phyloP scores from a whole-genome alignment of 441 rosid genomes.

The Breynia disticha region DNA sequence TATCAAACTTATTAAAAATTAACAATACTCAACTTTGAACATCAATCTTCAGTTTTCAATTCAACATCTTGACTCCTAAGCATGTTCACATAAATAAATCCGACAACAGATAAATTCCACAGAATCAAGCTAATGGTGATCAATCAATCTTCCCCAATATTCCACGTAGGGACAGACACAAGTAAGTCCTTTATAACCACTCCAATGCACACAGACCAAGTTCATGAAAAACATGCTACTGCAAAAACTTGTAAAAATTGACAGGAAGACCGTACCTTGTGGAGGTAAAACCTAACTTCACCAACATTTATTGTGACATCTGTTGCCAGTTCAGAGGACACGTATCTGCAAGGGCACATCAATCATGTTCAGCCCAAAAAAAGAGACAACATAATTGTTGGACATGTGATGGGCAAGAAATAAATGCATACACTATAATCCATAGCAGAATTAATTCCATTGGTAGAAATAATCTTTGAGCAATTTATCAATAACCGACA shows the following conservation, averaged over 20 bases:
- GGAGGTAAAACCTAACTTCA: constrained; percentile 76
- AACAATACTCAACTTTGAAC: too few species aligned
- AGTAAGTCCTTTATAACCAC: too few species aligned
- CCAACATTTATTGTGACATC: constrained; percentile 66
- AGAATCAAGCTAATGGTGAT: too few species aligned
- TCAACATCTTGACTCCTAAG: too few species aligned
- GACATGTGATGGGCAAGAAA: constrained; percentile 4
- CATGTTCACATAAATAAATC: too few species aligned
- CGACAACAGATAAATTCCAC: too few species aligned
- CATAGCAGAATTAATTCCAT: too few species aligned
- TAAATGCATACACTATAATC: not conserved
- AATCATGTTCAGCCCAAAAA: constrained; percentile 13
- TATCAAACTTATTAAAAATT: too few species aligned
- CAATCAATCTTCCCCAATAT: too few species aligned
- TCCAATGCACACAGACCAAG: too few species aligned
- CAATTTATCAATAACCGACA: not conserved
- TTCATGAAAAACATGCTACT: not conserved
- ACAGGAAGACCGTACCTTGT: constrained; percentile 46
- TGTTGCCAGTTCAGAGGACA: constrained; percentile 63
- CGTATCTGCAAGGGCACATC: constrained; percentile 44
- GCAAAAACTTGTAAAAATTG: not conserved
- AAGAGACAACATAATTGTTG: constrained; percentile 2
- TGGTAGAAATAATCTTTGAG: not conserved
- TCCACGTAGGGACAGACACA: too few species aligned
- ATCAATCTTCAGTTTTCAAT: too few species aligned